These are phyloP conservation scores for Cordyceps farinosa DNA, from an alignment of 2,329 filamentous ascomycete species.

Conservation along the genomic window DNA sequence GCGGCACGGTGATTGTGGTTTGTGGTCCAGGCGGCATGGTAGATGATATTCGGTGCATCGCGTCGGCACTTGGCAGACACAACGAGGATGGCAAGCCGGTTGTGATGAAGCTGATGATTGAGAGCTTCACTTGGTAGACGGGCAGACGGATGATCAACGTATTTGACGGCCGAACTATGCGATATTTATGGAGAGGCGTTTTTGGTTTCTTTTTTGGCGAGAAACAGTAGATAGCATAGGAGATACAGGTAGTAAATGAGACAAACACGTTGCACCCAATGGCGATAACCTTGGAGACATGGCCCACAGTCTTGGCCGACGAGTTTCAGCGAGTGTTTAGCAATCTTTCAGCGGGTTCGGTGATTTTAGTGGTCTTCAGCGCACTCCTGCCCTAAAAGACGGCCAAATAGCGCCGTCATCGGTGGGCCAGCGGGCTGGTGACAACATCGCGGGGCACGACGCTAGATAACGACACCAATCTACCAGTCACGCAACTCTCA, in stretches of 20 bases:
- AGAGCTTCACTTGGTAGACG: conserved; percentile 16
- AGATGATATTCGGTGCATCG: conserved; percentile 26
- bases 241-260: not conserved
- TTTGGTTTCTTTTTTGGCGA: not conserved
- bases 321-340: not conserved
- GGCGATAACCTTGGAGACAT: not conserved
- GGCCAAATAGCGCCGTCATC: not conserved
- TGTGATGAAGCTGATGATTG: conserved; percentile 14
- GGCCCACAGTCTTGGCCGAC: not conserved
- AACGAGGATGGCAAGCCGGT: conserved; percentile 12
- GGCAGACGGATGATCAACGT: not conserved
- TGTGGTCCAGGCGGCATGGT: conserved; percentile 30
- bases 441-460: conserved; percentile 15
- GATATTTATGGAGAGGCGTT: not conserved
- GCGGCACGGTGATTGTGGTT: conserved; percentile 28
- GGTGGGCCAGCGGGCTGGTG: not conserved
- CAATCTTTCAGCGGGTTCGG: not conserved
- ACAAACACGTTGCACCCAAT: not conserved
- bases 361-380: not conserved
- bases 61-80: conserved; percentile 15
- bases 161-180: not conserved
- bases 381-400: not conserved
- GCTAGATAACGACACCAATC: not conserved
- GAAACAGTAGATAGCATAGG: not conserved
- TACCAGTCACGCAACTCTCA: not conserved